Evolutionary conservation across 192 early-diverging fungal genomes (phyloP), one percentile per base, ranked within the genome.

Genomic region (Coemansia erecta): DNA sequence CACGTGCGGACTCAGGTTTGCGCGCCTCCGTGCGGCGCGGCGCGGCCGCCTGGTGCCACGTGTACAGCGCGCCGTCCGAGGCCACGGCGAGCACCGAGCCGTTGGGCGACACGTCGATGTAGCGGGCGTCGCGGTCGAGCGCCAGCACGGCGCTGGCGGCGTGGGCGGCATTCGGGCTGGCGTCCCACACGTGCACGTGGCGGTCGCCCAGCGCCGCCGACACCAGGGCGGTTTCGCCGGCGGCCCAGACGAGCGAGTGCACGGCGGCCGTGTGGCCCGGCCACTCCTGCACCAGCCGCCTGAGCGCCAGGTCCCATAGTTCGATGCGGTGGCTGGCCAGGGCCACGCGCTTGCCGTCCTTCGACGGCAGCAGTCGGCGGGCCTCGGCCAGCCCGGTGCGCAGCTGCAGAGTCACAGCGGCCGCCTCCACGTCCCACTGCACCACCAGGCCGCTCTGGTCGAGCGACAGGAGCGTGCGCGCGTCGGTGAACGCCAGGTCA

Each of bases 271-370:
- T 66, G 46, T 80, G 77, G 7, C 71, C 77, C 8, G 60, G 59
- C 63, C 60, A 80, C 19, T 31, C 14, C 8, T 53, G 53, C 50
- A 60, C 23, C 26, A 4, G n/a, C 13, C 31, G 17, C 37, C 48
- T 33, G 8, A 19, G 39, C 19, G 22, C 50, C 0, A 72, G 15
- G 37, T 80, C 77, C 70, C 70, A 72, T 35, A 80, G 39, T 22
- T 80, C 77, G 17, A 73, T 59, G 21, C 58, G 52, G 31, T 73
- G 77, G 53, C 71, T 80, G 41, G 71, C 68, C 13, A 80, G 66
- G 0, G 55, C 77, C 19, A 70, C 66, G 26, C 66, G 66, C 47
- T 35, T 40, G 18, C 6, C 73, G 23, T 70, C 68, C 10, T 33
- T 5, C 11, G 67, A 52, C 9, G 70, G 67, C 3, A 70, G 33